Evolutionary conservation across 495 filamentous ascomycete genomes (phyloP).

Genomic region (Astrothelium macrocarpum): DNA sequence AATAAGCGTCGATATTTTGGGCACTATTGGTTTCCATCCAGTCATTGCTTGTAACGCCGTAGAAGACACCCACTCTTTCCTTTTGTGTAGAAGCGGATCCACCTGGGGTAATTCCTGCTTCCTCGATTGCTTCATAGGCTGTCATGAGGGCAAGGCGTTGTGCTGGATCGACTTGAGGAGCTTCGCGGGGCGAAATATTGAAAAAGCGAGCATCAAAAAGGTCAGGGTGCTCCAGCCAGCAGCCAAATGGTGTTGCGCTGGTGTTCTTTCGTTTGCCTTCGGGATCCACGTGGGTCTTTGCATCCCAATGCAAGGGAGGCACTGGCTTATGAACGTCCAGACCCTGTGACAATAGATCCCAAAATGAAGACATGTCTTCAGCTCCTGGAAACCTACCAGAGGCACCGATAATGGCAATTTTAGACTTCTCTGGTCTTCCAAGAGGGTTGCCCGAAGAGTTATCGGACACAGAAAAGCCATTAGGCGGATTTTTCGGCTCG

Average conservation of each 20-base stretch:
- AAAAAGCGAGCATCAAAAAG: constrained; percentile 35
- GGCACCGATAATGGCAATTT: constrained; percentile 26
- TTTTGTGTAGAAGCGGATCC: constrained; percentile 27
- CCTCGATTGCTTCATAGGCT: constrained; percentile 36
- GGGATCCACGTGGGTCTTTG: constrained; percentile 22
- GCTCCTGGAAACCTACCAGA: constrained; percentile 25
- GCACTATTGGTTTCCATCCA: constrained; percentile 28
- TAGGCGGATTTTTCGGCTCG: background rate
- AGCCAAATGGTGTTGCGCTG: constrained; percentile 27
- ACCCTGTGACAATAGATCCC: constrained; percentile 17
- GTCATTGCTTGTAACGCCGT: constrained; percentile 31
- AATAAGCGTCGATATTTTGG: constrained; percentile 35
- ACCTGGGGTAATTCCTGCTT: constrained; percentile 27
- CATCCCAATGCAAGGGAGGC: constrained; percentile 19
- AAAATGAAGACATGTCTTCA: constrained; percentile 13
- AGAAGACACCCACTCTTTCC: constrained; percentile 32
- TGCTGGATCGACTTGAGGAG: constrained; percentile 30
- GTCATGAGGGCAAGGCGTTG: constrained; percentile 30
- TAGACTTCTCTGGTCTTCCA: constrained; percentile 17
- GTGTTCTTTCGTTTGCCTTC: constrained; percentile 30
- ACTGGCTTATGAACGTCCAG: constrained; percentile 14
- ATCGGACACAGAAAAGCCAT: background rate
- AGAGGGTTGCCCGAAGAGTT: background rate
- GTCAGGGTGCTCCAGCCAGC: constrained; percentile 16
- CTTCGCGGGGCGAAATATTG: constrained; percentile 38